Evolutionary conservation across 1,139 yeast genomes (phyloP), one percentile per base, ranked within the genome.

Genomic region (Blastobotrys persicus): DNA sequence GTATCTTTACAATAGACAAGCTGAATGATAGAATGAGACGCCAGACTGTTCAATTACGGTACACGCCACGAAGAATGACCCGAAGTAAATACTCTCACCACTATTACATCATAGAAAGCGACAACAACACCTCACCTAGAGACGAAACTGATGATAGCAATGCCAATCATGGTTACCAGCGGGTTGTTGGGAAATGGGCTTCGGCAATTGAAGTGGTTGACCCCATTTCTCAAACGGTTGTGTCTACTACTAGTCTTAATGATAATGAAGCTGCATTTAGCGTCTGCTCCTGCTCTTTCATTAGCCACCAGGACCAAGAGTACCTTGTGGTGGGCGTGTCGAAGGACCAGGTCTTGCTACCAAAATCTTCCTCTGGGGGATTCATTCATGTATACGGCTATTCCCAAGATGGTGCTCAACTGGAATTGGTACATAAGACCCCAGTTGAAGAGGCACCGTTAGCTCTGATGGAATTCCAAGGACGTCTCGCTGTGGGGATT

Each of bases 391-490:
- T 80, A 1, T 81, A 77, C 58, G 71, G 64, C 35, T 65, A 80
- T 12, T 55, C 59, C 20, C 68, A 69, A 2, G 68, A 69, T 2
- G 74, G 76, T 16, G 63, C 68, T 4, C 58, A 65, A 1, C 58
- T 86, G 16, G 67, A 70, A 41, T 71, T 81, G 23, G 59, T 84
- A 2, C 95, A 91, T 65, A 73, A 73, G 51, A 91, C 98, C 0
- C 64, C 68, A 23, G 68, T 85, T 0, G 81, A 78, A 4, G 69
- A 61, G 7, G 68, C 73, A 0, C 81, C 84, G 0, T 58, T 74
- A 28, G 74, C 85, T 0, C 59, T 91, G 63, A 56, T 67, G 1
- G 69, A 72, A 13, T 89, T 86, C 64, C 78, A 81, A 39, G 87
- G 85, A 0, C 74, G 75, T 55, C 63, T 89, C 1, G 65, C 89